phyloP scores from a whole-genome alignment of 2,329 filamentous ascomycete species.

The Aspergillus tamarii region DNA sequence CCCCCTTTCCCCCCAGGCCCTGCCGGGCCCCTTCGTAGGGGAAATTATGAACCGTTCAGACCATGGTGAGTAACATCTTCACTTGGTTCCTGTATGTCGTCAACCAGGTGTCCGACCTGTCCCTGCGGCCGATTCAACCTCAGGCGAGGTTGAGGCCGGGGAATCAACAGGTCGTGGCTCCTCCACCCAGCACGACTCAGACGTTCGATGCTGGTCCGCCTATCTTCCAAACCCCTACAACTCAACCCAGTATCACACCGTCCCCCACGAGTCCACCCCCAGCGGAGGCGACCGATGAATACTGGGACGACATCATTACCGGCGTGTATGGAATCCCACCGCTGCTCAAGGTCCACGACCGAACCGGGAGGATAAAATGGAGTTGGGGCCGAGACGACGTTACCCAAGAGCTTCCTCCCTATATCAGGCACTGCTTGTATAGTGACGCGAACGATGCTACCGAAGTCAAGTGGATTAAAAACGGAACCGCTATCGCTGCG shows the following conservation, averaged over 20 bases:
- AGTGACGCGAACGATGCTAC: constrained; percentile 28
- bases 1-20: not conserved
- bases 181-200: not conserved
- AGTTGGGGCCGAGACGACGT: constrained; percentile 26
- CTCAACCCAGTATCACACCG: not conserved
- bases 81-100: constrained; percentile 23
- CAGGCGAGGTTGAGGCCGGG: constrained; percentile 24
- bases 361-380: constrained; percentile 23
- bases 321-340: constrained; percentile 24
- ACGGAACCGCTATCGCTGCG: constrained; percentile 24
- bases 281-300: not conserved
- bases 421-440: constrained; percentile 21
- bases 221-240: not conserved
- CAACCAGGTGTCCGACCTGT: constrained; percentile 19
- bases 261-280: not conserved
- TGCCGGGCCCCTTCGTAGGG: not conserved
- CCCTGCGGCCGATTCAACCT: constrained; percentile 24
- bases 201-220: not conserved
- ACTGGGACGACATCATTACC: constrained; percentile 26
- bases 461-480: constrained; percentile 29
- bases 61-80: constrained; percentile 20
- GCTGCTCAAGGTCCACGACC: constrained; percentile 25
- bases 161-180: constrained; percentile 7
- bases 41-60: not conserved
- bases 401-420: constrained; percentile 20